A percentile compares a stretch with the other conserved stretches of the same genome.
Conservation (phyloP, 352 stramenopile genomes). For the Phytophthora ramorum region DNA sequence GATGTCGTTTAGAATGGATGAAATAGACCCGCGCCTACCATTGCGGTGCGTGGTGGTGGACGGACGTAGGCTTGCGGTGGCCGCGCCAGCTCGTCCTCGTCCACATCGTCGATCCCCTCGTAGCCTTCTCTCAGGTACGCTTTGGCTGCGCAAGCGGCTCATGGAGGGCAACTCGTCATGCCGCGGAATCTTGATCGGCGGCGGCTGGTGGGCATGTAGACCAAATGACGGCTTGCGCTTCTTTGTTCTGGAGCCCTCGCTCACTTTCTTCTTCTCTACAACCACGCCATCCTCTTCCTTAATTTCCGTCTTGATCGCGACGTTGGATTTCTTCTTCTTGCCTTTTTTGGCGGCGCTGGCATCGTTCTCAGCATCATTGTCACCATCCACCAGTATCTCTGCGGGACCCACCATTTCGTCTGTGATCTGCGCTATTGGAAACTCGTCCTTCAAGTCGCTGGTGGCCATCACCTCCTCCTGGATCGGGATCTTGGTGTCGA, state of each 20-base stretch:
- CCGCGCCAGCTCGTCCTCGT: constrained; percentile 24
- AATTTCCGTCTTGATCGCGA: constrained; percentile 10
- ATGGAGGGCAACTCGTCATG: constrained; percentile 47
- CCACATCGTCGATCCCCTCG: constrained; percentile 28
- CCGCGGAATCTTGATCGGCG: constrained; percentile 73
- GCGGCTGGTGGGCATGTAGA: constrained; percentile 42
- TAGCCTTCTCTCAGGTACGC: constrained; percentile 46
- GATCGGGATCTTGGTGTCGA: constrained; percentile 56
- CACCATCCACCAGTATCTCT: constrained; percentile 5
- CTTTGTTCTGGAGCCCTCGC: constrained; percentile 20
- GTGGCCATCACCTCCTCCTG: constrained; percentile 16
- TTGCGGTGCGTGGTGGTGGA: constrained; percentile 66
- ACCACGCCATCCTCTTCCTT: neutral
- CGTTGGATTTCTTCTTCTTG: constrained; percentile 34
- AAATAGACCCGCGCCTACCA: constrained; percentile 71
- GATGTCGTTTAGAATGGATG: constrained; percentile 72
- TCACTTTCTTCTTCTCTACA: constrained; percentile 12
- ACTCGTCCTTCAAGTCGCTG: constrained; percentile 18
- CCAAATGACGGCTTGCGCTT: constrained; percentile 44
- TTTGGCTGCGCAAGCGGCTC: constrained; percentile 49
- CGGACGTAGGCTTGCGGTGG: constrained; percentile 36
- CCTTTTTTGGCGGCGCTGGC: constrained; percentile 13
- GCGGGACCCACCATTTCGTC: constrained; percentile 22
- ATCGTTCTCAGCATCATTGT: neutral
- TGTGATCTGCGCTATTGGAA: constrained; percentile 20